These are phyloP conservation scores for Linderniella brevidens DNA, from an alignment of 257 asterid species.

Conservation along the genomic window DNA sequence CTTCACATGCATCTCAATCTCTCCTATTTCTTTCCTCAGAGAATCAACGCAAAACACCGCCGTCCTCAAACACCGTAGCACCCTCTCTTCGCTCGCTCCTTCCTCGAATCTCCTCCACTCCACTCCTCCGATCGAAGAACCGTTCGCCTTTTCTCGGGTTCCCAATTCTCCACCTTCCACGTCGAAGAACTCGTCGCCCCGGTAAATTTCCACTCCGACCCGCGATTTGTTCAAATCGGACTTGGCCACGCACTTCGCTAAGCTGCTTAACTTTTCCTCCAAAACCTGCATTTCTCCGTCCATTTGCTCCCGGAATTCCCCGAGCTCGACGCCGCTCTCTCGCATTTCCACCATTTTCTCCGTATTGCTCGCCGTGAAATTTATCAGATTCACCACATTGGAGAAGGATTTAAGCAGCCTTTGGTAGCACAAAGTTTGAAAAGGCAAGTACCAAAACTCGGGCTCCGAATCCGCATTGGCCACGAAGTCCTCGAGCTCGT, in stretches of 20 bases:
- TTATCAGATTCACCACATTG: slow-evolving; percentile 18
- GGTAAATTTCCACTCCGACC: not conserved
- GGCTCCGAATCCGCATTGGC: slow-evolving; percentile 49
- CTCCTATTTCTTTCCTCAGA: slow-evolving; percentile 16
- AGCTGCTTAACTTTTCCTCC: slow-evolving; percentile 17
- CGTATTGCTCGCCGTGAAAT: slow-evolving; percentile 19
- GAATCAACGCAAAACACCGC: slow-evolving; percentile 22
- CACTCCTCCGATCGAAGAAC: slow-evolving; percentile 6
- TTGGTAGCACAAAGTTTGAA: slow-evolving; percentile 25
- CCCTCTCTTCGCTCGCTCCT: slow-evolving; percentile 10
- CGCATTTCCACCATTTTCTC: slow-evolving; percentile 17
- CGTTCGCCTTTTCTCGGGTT: not conserved
- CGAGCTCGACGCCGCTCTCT: slow-evolving; percentile 11
- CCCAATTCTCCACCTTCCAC: not conserved
- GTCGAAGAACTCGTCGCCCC: slow-evolving; percentile 9
- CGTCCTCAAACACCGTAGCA: slow-evolving; percentile 15
- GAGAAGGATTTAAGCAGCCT: slow-evolving; percentile 24
- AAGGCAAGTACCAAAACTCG: slow-evolving; percentile 45
- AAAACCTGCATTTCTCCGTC: slow-evolving; percentile 16
- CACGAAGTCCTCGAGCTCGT: slow-evolving; percentile 17
- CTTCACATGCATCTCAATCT: slow-evolving; percentile 9
- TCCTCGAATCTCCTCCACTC: slow-evolving; percentile 20
- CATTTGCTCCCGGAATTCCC: slow-evolving; percentile 25
- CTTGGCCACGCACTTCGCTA: slow-evolving; percentile 12
- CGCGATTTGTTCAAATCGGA: slow-evolving; percentile 3